Evolutionary conservation across 2,329 filamentous ascomycete species (phyloP).

Genomic region (Corinectria fuckeliana): DNA sequence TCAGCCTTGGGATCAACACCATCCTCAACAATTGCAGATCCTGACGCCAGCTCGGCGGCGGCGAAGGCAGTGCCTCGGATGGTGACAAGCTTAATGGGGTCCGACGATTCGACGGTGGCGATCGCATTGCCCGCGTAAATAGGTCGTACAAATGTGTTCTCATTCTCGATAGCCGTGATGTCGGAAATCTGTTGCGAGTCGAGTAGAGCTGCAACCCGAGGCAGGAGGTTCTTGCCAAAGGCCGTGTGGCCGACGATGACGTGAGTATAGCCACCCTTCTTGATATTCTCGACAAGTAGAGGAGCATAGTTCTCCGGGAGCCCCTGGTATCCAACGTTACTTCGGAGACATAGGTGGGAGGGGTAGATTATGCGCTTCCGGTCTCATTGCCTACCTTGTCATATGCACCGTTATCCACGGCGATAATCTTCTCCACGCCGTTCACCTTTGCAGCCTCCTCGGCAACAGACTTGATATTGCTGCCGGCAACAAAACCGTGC

Average conservation of each 20-base stretch:
- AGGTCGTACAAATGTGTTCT: constrained; percentile 93
- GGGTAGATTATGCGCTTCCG: background rate
- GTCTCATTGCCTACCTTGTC: constrained; percentile 67
- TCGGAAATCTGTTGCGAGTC: constrained; percentile 95
- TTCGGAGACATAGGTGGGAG: background rate
- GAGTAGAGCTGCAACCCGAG: constrained; percentile 87
- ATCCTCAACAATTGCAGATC: constrained; percentile 78
- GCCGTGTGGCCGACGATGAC: constrained; percentile 90
- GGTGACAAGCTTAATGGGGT: constrained; percentile 86
- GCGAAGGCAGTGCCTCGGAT: constrained; percentile 93
- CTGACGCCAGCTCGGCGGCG: constrained; percentile 72
- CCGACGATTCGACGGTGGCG: constrained; percentile 89
- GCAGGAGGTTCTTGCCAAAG: constrained; percentile 95
- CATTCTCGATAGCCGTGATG: constrained; percentile 83
- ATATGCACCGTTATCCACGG: constrained; percentile 87
- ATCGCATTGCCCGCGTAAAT: constrained; percentile 99
- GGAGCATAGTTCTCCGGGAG: constrained; percentile 95
- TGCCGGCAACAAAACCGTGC: constrained; percentile 87
- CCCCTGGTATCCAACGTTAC: constrained; percentile 62
- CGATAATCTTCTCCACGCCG: constrained; percentile 90
- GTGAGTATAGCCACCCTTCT: constrained; percentile 93
- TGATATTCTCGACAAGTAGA: constrained; percentile 93
- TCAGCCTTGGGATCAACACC: constrained; percentile 83
- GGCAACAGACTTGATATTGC: constrained; percentile 75
- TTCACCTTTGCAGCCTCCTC: constrained; percentile 87